Percentiles rank a stretch among this genome's conserved stretches.
Conservation (phyloP, 2,329 filamentous ascomycete genomes). For the Microcyclospora tardicrescens region DNA sequence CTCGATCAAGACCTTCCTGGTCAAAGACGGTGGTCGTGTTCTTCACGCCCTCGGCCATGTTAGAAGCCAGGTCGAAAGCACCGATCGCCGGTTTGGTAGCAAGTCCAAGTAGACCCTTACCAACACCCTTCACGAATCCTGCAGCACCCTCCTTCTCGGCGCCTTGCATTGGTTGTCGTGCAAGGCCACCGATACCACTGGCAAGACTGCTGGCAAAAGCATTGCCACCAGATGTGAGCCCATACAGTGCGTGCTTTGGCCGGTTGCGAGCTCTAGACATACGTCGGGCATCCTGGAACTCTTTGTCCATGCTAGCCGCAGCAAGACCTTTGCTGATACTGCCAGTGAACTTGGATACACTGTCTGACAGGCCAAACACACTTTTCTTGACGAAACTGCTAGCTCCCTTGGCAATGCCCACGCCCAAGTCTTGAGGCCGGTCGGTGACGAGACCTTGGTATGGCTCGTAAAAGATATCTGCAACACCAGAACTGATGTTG, state of each 20-base stretch:
- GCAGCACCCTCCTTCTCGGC: conserved; percentile 89
- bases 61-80: conserved; percentile 91
- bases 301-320: conserved; percentile 91
- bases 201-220: conserved; percentile 86
- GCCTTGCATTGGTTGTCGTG: conserved; percentile 85
- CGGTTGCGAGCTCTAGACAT: conserved; percentile 88
- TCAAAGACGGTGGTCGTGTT: conserved; percentile 99
- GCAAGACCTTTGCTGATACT: conserved; percentile 94
- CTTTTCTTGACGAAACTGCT: conserved; percentile 98
- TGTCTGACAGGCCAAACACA: conserved; percentile 93
- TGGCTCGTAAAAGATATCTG: conserved; percentile 97
- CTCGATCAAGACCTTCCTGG: conserved; percentile 81
- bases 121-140: conserved; percentile 95
- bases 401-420: conserved; percentile 91
- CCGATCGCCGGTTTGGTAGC: conserved; percentile 95
- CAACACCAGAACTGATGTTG: conserved; percentile 92
- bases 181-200: conserved; percentile 84
- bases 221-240: conserved; percentile 88
- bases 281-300: conserved; percentile 90
- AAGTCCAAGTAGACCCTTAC: conserved; percentile 86
- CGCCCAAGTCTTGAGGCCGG: conserved; percentile 82
- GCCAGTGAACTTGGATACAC: conserved; percentile 93
- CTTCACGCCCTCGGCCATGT: conserved; percentile 91
- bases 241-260: conserved; percentile 93
- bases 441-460: conserved; percentile 97